phyloP scores from a whole-genome alignment of 2,329 filamentous ascomycete species.

The Pochonia chlamydosporia region DNA sequence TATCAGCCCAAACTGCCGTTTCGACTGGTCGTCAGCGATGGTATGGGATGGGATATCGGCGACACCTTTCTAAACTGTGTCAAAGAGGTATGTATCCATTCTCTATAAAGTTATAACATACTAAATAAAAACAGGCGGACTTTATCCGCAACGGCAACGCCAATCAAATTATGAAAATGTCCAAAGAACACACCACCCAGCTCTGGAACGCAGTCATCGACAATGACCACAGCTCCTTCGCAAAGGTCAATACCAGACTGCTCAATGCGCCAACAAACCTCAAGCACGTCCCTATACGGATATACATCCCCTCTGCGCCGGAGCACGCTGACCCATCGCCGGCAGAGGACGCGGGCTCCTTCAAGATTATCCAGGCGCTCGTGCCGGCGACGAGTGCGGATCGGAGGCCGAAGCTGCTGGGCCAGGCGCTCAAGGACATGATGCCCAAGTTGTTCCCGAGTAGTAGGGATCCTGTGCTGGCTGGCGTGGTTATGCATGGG shows the following conservation, averaged over 20 bases:
- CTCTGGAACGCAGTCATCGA: constrained; percentile 77
- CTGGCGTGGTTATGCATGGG: constrained; percentile 80
- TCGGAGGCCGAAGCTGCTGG: constrained; percentile 50
- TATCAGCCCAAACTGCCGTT: constrained; percentile 51
- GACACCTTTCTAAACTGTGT: constrained; percentile 60
- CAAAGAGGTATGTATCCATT: constrained; percentile 46
- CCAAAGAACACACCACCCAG: constrained; percentile 74
- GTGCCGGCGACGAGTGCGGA: constrained; percentile 44
- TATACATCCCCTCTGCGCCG: constrained; percentile 62
- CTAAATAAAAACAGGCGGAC: constrained; percentile 53
- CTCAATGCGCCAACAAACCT: constrained; percentile 70
- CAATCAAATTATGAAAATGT: constrained; percentile 84
- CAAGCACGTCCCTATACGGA: constrained; percentile 76
- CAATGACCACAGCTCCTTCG: constrained; percentile 69
- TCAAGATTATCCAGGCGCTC: constrained; percentile 72
- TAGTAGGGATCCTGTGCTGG: constrained; percentile 74
- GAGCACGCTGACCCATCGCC: constrained; percentile 3
- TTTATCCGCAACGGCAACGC: constrained; percentile 83
- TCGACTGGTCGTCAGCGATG: constrained; percentile 48
- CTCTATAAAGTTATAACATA: neutral
- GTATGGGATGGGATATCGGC: constrained; percentile 52
- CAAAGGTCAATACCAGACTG: constrained; percentile 68
- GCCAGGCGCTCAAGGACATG: constrained; percentile 67
- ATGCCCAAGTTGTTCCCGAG: constrained; percentile 84
- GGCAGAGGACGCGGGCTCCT: constrained; percentile 39